These are phyloP conservation scores for Aspergillus indologenus DNA, from an alignment of 495 filamentous ascomycete genomes.

Conservation along the genomic window DNA sequence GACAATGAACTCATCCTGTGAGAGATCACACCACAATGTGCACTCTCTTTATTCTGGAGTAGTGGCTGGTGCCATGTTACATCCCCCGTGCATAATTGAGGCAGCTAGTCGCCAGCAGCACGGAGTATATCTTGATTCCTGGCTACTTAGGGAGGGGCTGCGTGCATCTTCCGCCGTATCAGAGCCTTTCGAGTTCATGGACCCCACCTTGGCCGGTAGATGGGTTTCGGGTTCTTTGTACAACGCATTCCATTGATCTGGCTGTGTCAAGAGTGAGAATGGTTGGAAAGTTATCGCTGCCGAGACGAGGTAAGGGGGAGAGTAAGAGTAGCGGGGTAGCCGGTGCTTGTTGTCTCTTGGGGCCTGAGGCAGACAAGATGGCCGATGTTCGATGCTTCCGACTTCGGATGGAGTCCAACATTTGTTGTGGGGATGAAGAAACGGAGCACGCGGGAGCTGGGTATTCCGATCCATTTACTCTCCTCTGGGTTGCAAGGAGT, in stretches of 20 bases:
- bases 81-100: neutral
- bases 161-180: neutral
- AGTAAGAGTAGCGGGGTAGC: neutral
- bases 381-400: neutral
- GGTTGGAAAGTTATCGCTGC: neutral
- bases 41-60: neutral
- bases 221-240: neutral
- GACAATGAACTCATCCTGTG: neutral
- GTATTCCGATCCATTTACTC: neutral
- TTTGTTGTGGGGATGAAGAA: neutral
- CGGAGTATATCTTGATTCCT: neutral
- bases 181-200: neutral
- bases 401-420: neutral
- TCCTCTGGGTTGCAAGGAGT: neutral
- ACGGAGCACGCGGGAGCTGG: neutral
- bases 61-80: neutral
- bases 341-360: neutral
- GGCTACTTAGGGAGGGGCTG: neutral
- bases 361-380: neutral
- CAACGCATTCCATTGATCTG: neutral
- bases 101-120: neutral
- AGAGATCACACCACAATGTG: neutral
- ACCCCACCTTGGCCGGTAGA: neutral
- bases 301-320: neutral
- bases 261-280: neutral